Conservation (phyloP, 2,329 filamentous ascomycete species). For the Fusarium luffae region DNA sequence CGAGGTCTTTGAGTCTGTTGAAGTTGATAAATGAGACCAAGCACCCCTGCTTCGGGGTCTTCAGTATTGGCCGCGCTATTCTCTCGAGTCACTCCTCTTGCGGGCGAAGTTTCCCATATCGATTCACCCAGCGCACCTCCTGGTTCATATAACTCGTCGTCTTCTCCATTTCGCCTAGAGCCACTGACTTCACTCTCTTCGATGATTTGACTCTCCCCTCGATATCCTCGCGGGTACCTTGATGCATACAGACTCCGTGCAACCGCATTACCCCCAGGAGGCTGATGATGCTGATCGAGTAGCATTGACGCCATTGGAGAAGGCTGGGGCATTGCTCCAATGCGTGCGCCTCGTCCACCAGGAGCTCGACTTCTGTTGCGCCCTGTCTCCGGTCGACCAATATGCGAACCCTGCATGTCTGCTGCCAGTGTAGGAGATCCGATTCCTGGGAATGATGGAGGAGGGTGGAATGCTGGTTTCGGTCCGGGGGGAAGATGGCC, state of each 20-base stretch:
- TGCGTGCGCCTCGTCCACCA: constrained; percentile 45
- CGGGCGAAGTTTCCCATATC: constrained; percentile 68
- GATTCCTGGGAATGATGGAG: constrained; percentile 78
- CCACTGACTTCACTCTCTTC: constrained; percentile 64
- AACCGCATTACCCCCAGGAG: constrained; percentile 60
- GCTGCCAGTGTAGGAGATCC: constrained; percentile 69
- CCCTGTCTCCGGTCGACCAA: constrained; percentile 57
- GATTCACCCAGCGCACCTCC: constrained; percentile 66
- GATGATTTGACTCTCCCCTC: constrained; percentile 62
- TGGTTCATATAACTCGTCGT: constrained; percentile 63
- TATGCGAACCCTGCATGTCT: constrained; percentile 64
- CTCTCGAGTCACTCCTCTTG: constrained; percentile 62
- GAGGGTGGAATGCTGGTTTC: constrained; percentile 73
- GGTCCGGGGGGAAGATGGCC: constrained; percentile 67
- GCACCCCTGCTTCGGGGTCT: constrained; percentile 64
- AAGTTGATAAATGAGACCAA: constrained; percentile 69
- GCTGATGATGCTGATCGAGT: constrained; percentile 81
- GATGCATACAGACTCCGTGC: constrained; percentile 60
- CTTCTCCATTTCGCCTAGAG: constrained; percentile 60
- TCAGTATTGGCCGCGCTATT: constrained; percentile 60
- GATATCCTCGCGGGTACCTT: constrained; percentile 58
- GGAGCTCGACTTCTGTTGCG: constrained; percentile 56
- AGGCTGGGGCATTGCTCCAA: constrained; percentile 58
- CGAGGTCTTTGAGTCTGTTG: constrained; percentile 67
- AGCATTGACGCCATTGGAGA: constrained; percentile 79